Conservation (phyloP, 2,329 filamentous ascomycete genomes). For the Fusarium mangiferae region DNA sequence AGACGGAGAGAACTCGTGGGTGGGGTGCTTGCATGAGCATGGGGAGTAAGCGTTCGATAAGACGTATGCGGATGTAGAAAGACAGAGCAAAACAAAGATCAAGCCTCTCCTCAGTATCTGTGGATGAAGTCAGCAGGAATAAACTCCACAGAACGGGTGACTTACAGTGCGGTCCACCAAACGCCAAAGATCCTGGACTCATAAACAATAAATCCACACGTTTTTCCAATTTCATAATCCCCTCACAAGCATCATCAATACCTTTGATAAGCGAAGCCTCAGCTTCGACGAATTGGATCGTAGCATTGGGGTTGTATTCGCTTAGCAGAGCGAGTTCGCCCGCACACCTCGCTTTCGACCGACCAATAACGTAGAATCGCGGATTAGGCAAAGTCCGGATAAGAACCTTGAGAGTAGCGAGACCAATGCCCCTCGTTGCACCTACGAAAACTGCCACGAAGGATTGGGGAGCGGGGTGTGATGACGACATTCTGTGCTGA, state of each 20-base stretch:
- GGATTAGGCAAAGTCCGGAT: not conserved
- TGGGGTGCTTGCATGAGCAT: not conserved
- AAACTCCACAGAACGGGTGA: rapidly evolving
- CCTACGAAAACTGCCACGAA: not conserved
- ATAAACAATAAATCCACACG: not conserved
- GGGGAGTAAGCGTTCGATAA: not conserved
- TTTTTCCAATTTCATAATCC: not conserved
- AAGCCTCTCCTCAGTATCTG: not conserved
- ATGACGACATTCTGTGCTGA: not conserved
- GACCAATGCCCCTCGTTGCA: not conserved
- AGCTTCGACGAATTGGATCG: not conserved
- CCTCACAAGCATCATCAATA: not conserved
- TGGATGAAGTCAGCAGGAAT: not conserved
- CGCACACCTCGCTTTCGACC: not conserved
- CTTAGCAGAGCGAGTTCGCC: not conserved
- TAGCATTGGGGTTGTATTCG: not conserved
- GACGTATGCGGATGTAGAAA: not conserved
- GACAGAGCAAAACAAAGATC: not conserved
- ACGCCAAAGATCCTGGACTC: not conserved
- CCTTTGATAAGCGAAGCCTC: not conserved
- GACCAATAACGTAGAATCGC: not conserved
- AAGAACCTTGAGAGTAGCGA: not conserved
- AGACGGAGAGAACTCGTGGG: not conserved
- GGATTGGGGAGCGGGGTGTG: not conserved
- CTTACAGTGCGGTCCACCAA: not conserved